phyloP scores from a whole-genome alignment of 2,329 filamentous ascomycete genomes.

The Colletotrichum noveboracense region DNA sequence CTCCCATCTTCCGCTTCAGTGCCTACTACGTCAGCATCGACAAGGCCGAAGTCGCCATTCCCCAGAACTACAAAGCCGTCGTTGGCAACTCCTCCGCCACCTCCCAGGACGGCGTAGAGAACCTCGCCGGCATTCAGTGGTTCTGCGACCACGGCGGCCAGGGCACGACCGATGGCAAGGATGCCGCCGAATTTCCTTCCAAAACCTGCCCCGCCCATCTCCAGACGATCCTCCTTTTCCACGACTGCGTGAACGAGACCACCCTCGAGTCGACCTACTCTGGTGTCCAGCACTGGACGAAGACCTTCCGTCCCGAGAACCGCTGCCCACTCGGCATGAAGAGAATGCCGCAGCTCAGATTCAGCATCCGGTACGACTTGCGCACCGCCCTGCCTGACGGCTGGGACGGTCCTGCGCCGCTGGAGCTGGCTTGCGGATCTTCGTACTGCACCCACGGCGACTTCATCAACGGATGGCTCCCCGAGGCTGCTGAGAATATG shows the following conservation, averaged over 20 bases:
- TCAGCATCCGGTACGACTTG: constrained; percentile 52
- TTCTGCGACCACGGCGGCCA: constrained; percentile 33
- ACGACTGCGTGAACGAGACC: constrained; percentile 26
- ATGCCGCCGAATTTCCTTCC: neutral
- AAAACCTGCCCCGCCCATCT: constrained; percentile 29
- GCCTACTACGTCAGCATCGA: constrained; percentile 50
- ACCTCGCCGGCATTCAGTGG: constrained; percentile 24
- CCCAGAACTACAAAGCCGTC: constrained; percentile 45
- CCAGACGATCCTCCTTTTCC: constrained; percentile 28
- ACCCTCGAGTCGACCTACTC: constrained; percentile 25
- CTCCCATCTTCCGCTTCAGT: constrained; percentile 39
- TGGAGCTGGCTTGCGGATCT: constrained; percentile 45
- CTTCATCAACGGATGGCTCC: constrained; percentile 53
- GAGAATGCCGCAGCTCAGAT: constrained; percentile 50
- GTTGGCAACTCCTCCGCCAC: constrained; percentile 43
- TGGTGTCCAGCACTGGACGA: constrained; percentile 5
- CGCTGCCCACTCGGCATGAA: constrained; percentile 48
- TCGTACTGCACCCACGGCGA: constrained; percentile 50
- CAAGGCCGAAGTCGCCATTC: constrained; percentile 47
- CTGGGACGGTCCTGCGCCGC: constrained; percentile 46
- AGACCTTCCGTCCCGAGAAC: constrained; percentile 26
- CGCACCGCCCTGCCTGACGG: constrained; percentile 45
- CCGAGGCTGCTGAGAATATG: constrained; percentile 45
- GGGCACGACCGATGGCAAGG: constrained; percentile 36
- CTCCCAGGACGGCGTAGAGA: constrained; percentile 17